phyloP scores from a whole-genome alignment of 345 rosid genomes.

The Sisymbrium irio region DNA sequence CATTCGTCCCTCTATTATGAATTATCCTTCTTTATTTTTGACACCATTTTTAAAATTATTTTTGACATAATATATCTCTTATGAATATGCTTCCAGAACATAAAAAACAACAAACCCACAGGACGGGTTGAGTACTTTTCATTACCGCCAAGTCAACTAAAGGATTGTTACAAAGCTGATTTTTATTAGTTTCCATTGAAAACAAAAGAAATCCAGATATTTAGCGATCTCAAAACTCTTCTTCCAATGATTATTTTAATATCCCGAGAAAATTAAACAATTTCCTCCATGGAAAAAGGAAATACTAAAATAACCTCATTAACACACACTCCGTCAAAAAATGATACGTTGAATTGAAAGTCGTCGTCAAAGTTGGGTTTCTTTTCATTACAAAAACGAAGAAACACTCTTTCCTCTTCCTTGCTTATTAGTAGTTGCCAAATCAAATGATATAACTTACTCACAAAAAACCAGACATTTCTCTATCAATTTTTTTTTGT shows the following conservation, averaged over 20 bases:
- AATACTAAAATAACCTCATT: not conserved
- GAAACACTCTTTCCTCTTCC: conserved; percentile 20
- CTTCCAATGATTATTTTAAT: not conserved
- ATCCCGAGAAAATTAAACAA: not conserved
- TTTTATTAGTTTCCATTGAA: not conserved
- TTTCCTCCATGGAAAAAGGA: not conserved
- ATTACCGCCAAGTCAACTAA: not conserved
- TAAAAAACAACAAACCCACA: not conserved
- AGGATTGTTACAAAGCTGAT: not conserved
- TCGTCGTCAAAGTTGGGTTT: conserved; percentile 34
- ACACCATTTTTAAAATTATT: not conserved
- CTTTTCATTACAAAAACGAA: not conserved
- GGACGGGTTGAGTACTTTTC: not conserved
- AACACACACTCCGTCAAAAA: not conserved
- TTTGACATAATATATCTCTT: not conserved
- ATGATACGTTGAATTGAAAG: conserved; percentile 26
- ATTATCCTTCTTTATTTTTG: not conserved
- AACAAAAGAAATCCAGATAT: not conserved
- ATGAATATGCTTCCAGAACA: not conserved
- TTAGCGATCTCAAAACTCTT: not conserved
- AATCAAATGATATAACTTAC: conserved; percentile 10
- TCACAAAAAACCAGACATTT: too few species aligned
- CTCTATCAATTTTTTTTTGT: too few species aligned
- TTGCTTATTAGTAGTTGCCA: not conserved
- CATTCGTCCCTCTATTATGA: conserved; percentile 1